These are phyloP conservation scores for Daldinia sp. DNA, from an alignment of 2,329 filamentous ascomycete genomes.

Conservation along the genomic window DNA sequence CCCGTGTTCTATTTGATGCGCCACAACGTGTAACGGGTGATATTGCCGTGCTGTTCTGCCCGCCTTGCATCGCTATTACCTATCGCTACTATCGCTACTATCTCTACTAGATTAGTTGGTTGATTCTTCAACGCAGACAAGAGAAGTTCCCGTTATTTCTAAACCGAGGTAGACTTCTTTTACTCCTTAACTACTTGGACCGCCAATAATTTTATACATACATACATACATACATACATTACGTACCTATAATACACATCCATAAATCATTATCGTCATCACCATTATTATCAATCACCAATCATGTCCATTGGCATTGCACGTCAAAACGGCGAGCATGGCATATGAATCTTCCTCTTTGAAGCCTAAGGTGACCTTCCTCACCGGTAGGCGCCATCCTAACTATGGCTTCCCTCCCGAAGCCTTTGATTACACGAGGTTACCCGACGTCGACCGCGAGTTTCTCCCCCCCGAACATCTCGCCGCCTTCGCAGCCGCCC, in stretches of 20 bases:
- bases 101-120: not conserved
- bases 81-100: not conserved
- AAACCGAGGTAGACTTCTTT: constrained; percentile 3
- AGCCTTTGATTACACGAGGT: constrained; percentile 73
- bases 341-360: constrained; percentile 40
- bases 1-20: not conserved
- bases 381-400: constrained; percentile 47
- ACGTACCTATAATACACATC: not conserved
- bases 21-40: constrained; percentile 2
- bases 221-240: too few species aligned
- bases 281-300: not conserved
- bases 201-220: too few species aligned
- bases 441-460: constrained; percentile 84
- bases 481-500: constrained; percentile 81
- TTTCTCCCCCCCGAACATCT: constrained; percentile 82
- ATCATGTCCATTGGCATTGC: constrained; percentile 11
- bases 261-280: not conserved
- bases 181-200: not conserved
- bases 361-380: constrained; percentile 43
- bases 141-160: not conserved
- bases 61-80: not conserved
- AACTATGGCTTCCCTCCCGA: constrained; percentile 70
- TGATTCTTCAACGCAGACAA: too few species aligned
- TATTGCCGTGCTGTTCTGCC: not conserved
- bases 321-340: constrained; percentile 43